Conservation (phyloP, 371 early-diverging fungal genomes). For the Batrachochytrium dendrobatidis region DNA sequence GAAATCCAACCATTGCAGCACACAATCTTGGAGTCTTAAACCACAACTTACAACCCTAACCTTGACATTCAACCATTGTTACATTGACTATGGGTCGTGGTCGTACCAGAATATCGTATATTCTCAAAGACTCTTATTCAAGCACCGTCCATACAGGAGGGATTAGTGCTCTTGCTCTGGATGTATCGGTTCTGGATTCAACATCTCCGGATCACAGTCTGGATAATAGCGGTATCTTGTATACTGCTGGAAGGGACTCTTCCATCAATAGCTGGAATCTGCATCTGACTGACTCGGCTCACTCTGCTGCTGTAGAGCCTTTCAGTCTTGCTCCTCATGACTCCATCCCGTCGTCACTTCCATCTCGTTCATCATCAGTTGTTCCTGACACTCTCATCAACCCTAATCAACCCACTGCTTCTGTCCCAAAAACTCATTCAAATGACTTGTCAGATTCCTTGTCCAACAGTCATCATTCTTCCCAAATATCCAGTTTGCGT, state of each 20-base stretch:
- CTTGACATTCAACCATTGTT: no score
- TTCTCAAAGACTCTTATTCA: slow-evolving; percentile 7
- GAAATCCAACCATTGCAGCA: no score
- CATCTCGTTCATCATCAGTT: not conserved
- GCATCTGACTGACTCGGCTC: slow-evolving; percentile 33
- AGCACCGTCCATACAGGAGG: slow-evolving; percentile 33
- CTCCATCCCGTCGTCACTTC: not conserved
- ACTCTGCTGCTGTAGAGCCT: slow-evolving; percentile 8
- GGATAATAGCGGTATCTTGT: slow-evolving; percentile 70
- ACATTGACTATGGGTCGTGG: no score
- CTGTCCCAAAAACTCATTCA: not conserved
- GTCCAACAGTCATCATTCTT: no score
- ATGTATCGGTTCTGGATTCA: slow-evolving; percentile 25
- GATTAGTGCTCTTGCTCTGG: slow-evolving; percentile 67
- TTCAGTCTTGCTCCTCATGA: slow-evolving; percentile 4
- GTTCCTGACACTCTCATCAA: not conserved
- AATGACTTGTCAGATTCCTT: no score
- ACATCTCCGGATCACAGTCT: slow-evolving; percentile 3
- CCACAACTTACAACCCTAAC: no score
- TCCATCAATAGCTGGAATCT: slow-evolving; percentile 82
- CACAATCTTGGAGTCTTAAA: no score
- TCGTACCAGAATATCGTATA: slow-evolving; percentile 25
- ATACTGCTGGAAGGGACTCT: slow-evolving; percentile 87
- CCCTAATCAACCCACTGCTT: not conserved
- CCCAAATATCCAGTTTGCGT: no score